These are phyloP conservation scores for Sporothrix pallida DNA, from an alignment of 2,329 filamentous ascomycete genomes.

Conservation along the genomic window DNA sequence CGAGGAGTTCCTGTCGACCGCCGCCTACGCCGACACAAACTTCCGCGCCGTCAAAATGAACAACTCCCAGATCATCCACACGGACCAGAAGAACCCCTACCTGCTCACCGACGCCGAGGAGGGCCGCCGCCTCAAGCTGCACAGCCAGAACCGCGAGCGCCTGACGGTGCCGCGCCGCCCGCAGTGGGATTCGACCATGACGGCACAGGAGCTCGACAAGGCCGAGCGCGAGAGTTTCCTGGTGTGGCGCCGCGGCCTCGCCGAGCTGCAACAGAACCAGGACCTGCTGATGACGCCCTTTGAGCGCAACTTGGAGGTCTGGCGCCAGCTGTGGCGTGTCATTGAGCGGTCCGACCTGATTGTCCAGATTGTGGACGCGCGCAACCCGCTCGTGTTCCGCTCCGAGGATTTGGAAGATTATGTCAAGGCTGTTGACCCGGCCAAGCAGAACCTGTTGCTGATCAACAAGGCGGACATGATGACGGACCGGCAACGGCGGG, in stretches of 20 bases:
- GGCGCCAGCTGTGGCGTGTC: slow-evolving; percentile 96
- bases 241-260: slow-evolving; percentile 86
- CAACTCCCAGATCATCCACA: slow-evolving; percentile 98
- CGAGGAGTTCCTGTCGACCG: slow-evolving; percentile 94
- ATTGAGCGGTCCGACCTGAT: slow-evolving; percentile 95
- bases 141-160: slow-evolving; percentile 76
- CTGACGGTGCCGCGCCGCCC: slow-evolving; percentile 90
- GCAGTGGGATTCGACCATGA: slow-evolving; percentile 85
- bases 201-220: slow-evolving; percentile 77
- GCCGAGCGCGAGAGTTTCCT: slow-evolving; percentile 81
- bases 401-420: slow-evolving; percentile 93
- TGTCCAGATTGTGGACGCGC: slow-evolving; percentile 97
- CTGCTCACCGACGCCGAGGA: slow-evolving; percentile 86
- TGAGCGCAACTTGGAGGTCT: slow-evolving; percentile 95
- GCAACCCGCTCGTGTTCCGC: slow-evolving; percentile 91
- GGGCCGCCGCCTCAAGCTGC: slow-evolving; percentile 76
- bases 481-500: slow-evolving; percentile 78
- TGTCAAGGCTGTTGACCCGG: slow-evolving; percentile 84
- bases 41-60: slow-evolving; percentile 99
- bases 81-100: slow-evolving; percentile 94
- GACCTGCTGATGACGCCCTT: slow-evolving; percentile 98
- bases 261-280: slow-evolving; percentile 90
- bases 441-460: slow-evolving; percentile 85
- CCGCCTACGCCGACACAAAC: slow-evolving; percentile 95
- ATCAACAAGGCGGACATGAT: slow-evolving; percentile 99